Conservation (phyloP, 352 stramenopile species). For the Phytopythium helicoides region DNA sequence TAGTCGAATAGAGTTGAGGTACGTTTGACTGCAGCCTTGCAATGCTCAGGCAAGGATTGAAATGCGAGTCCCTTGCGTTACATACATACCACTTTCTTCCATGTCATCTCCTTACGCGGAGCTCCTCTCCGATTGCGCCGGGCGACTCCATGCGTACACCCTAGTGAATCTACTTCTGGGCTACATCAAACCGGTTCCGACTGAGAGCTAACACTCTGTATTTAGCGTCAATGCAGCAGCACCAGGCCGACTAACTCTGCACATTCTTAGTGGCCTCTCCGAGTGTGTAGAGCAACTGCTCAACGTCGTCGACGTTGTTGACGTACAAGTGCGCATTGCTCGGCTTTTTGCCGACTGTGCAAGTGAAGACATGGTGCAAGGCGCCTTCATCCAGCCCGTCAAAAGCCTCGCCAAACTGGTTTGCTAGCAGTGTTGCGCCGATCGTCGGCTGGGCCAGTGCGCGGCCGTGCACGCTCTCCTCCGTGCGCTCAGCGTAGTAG, state of each 20-base stretch:
- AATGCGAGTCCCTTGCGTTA: too few relatives aligned
- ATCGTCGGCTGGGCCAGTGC: not conserved
- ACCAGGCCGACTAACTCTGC: too few relatives aligned
- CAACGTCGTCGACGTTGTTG: conserved; percentile 88
- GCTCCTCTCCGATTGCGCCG: too few relatives aligned
- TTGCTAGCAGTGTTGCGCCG: conserved; percentile 10
- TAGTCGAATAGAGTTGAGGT: not conserved
- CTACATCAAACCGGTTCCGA: too few relatives aligned
- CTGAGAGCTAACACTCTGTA: too few relatives aligned
- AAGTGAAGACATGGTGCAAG: conserved; percentile 88
- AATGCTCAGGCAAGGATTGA: too few relatives aligned
- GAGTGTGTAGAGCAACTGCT: conserved; percentile 73
- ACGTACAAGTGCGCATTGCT: conserved; percentile 89
- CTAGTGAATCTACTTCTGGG: too few relatives aligned
- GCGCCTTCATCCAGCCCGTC: conserved; percentile 44
- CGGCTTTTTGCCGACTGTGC: conserved; percentile 91
- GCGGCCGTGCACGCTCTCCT: conserved; percentile 72
- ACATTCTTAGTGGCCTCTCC: too few relatives aligned
- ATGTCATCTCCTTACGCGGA: too few relatives aligned
- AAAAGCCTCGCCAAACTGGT: conserved; percentile 3
- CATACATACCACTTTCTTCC: too few relatives aligned
- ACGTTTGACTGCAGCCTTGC: not conserved
- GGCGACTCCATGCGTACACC: too few relatives aligned
- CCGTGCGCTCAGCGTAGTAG: conserved; percentile 86
- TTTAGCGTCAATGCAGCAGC: too few relatives aligned